Percentiles rank a stretch among this genome's conserved stretches.
Conservation (phyloP, 2,329 filamentous ascomycete genomes). For the Sclerotinia glacialis region DNA sequence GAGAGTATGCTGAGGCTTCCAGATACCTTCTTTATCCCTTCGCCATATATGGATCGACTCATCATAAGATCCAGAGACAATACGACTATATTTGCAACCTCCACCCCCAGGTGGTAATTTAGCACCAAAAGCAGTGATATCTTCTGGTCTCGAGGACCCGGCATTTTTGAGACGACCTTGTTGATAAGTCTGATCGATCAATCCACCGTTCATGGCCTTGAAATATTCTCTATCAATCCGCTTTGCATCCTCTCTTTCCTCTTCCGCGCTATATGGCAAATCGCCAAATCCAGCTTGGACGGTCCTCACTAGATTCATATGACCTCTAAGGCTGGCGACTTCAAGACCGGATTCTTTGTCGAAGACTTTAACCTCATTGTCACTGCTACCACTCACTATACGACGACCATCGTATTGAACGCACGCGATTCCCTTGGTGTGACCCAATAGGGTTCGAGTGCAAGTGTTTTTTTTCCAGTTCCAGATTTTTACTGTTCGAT, state of each 20-base stretch:
- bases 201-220: conserved; percentile 52
- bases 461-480: conserved; percentile 78
- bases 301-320: conserved; percentile 82
- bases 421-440: conserved; percentile 94
- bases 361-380: conserved; percentile 94
- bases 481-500: conserved; percentile 93
- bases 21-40: conserved; percentile 77
- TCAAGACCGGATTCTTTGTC: conserved; percentile 82
- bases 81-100: conserved; percentile 85
- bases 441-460: conserved; percentile 75
- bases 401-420: conserved; percentile 93
- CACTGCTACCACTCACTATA: conserved; percentile 93
- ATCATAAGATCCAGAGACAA: conserved; percentile 95
- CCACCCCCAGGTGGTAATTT: conserved; percentile 89
- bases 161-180: conserved; percentile 46
- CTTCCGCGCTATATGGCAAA: conserved; percentile 72
- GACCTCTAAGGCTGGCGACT: conserved; percentile 80
- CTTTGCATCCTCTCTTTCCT: conserved; percentile 70
- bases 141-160: conserved; percentile 70
- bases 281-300: conserved; percentile 95
- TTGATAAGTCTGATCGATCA: conserved; percentile 35
- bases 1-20: conserved; percentile 74
- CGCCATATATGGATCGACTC: conserved; percentile 96
- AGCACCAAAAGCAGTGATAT: conserved; percentile 77
- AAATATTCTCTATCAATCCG: conserved; percentile 73